Evolutionary conservation across 1,139 yeast species (phyloP), one percentile per base, ranked within the genome.

Genomic region (Hemisphaericaspora subhashii): DNA sequence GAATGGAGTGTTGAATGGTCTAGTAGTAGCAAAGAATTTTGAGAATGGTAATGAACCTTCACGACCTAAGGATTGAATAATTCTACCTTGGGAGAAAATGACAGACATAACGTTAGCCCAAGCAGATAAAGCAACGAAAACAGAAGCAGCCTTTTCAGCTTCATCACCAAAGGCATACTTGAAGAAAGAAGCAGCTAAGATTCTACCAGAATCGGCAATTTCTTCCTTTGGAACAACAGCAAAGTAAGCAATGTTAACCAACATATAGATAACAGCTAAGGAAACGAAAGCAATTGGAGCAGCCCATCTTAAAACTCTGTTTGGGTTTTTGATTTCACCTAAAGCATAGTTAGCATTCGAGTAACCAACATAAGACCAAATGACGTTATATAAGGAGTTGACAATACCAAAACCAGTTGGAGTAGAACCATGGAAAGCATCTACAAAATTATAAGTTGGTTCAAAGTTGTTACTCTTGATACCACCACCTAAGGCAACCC

Each of bases 311-410:
- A 72, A 66, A 17, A 67, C 68, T 48, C 62, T 68, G 40, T 57
- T 59, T 3, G 78, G 77, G 54, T 72, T 71, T 59, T 79, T 82
- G 39, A 83, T 81, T 62, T 86, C 95, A 51, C 89, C 86, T 42
- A 86, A 69, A 10, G 94, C 94, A 55, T 86, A 86, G 62, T 86
- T 85, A 43, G 85, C 92, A 56, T 86, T 86, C 33, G 84, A 79
- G 55, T 81, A 81, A 35, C 87, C 87, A 46, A 81, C 77, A 52
- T 79, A 85, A 1, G 90, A 82, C 90, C 90, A 85, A 55, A 85
- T 85, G 43, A 85, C 87, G 53, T 83, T 84, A 64, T 84, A 84
- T 41, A 85, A 70, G 7, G 92, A 86, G 53, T 81, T 84, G 43
- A 84, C 92, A 37, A 84, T 72, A 44, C 92, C 92, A 54, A 79